These are phyloP conservation scores for Crithidia thermophila DNA, from an alignment of 208 protist species.

Conservation along the genomic window DNA sequence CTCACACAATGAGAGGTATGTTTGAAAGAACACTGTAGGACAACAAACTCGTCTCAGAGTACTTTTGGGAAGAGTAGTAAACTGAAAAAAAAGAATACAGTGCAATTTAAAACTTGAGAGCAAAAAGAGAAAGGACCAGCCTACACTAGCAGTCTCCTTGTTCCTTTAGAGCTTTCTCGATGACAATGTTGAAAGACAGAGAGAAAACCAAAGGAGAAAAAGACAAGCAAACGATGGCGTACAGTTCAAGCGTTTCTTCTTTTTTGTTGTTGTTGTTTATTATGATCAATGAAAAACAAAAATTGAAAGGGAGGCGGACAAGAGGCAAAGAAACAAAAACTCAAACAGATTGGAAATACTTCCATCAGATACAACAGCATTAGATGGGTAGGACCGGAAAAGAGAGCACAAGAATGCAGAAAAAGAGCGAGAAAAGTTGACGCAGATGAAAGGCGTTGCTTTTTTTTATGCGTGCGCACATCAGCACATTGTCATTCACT, in stretches of 20 bases:
- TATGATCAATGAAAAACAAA: not conserved
- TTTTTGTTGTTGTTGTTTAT: not conserved
- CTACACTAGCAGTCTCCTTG: no score
- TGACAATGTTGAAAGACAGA: not conserved
- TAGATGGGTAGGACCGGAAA: no score
- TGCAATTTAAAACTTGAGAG: not conserved
- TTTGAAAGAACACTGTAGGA: no score
- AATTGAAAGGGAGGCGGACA: constrained; percentile 5
- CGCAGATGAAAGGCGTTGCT: no score
- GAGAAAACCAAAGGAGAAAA: not conserved
- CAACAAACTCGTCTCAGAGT: no score
- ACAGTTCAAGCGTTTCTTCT: not conserved
- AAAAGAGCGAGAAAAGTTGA: no score
- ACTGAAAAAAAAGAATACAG: not conserved
- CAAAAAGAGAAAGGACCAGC: not conserved
- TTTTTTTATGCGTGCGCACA: no score
- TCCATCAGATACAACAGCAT: no score
- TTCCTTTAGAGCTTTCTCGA: no score
- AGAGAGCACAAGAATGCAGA: no score
- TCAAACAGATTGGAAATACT: not conserved
- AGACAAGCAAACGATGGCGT: not conserved
- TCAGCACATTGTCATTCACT: no score
- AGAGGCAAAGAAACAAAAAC: not conserved
- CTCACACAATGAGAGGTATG: no score
- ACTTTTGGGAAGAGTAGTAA: not conserved